Evolutionary conservation across 345 rosid species (phyloP).

Genomic region (Eucalyptus fibrosa): DNA sequence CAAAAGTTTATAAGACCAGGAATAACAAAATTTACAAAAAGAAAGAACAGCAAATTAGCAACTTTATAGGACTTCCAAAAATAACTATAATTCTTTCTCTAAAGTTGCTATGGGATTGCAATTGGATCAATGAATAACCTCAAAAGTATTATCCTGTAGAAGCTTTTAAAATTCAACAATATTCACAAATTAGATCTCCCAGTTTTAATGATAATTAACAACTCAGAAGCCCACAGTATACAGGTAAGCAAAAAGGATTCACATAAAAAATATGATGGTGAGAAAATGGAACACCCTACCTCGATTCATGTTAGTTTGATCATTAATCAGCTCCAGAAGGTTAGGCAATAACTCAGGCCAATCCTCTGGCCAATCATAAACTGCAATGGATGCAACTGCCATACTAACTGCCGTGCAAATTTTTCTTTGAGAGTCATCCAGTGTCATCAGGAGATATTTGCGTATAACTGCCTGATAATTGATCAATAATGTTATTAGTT

Average conservation of each 20-base stretch:
- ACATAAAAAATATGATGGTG: neutral
- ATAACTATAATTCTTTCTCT: neutral
- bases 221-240: neutral
- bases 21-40: neutral
- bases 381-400: slow-evolving; percentile 74
- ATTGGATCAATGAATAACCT: neutral
- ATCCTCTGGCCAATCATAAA: slow-evolving; percentile 87
- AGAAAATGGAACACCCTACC: slow-evolving; percentile 16
- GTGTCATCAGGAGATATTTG: slow-evolving; percentile 43
- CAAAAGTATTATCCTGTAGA: neutral
- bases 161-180: neutral
- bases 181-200: neutral
- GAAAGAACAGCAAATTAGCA: neutral
- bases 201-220: neutral
- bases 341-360: slow-evolving; percentile 82
- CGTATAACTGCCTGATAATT: slow-evolving; percentile 63
- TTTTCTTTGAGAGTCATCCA: slow-evolving; percentile 73
- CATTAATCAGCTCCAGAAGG: slow-evolving; percentile 56
- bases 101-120: neutral
- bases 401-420: slow-evolving; percentile 80
- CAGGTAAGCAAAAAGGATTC: neutral
- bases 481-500: neutral
- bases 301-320: slow-evolving; percentile 52
- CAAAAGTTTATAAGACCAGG: neutral
- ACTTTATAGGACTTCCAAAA: neutral